A percentile compares a stretch with the other conserved stretches of the same genome.
Conservation (phyloP, 768 basidiomycete genomes). For the Naganishia kalamii region DNA sequence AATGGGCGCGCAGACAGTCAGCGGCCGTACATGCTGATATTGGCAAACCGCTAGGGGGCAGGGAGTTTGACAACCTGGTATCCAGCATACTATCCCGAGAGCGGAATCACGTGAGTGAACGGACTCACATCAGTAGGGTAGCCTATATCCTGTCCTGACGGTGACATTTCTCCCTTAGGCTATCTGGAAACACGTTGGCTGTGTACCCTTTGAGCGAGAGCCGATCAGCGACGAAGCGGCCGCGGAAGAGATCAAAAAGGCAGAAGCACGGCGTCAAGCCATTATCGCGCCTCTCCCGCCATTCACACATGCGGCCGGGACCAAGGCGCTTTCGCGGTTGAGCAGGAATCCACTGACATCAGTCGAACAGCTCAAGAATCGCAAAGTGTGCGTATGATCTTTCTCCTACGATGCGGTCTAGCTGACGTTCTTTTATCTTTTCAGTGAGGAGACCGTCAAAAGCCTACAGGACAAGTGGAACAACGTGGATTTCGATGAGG, state of each 20-base stretch:
- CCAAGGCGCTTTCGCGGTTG: slow-evolving; percentile 15
- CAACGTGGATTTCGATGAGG: background rate
- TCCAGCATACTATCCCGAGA: slow-evolving; percentile 15
- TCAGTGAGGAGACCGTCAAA: background rate
- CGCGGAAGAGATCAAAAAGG: slow-evolving; percentile 4
- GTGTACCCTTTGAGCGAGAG: slow-evolving; percentile 11
- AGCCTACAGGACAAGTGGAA: background rate
- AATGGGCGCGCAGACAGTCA: slow-evolving; percentile 21
- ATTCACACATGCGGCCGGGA: slow-evolving; percentile 17
- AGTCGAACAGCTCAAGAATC: slow-evolving; percentile 22
- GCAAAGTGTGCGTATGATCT: slow-evolving; percentile 18
- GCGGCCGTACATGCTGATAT: slow-evolving; percentile 12
- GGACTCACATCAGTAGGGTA: background rate
- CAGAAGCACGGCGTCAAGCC: slow-evolving; percentile 9
- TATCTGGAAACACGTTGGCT: slow-evolving; percentile 19
- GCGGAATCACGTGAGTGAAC: slow-evolving; percentile 19
- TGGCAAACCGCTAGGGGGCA: slow-evolving; percentile 18
- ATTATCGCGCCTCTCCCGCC: slow-evolving; percentile 17
- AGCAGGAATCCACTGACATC: slow-evolving; percentile 14
- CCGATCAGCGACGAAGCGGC: background rate
- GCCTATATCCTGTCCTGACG: background rate
- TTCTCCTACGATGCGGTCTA: background rate
- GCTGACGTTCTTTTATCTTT: too few species aligned
- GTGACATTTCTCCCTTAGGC: background rate
- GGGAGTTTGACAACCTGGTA: slow-evolving; percentile 15